phyloP scores from a whole-genome alignment of 1,139 yeast genomes.

The Candida sanyaensis region DNA sequence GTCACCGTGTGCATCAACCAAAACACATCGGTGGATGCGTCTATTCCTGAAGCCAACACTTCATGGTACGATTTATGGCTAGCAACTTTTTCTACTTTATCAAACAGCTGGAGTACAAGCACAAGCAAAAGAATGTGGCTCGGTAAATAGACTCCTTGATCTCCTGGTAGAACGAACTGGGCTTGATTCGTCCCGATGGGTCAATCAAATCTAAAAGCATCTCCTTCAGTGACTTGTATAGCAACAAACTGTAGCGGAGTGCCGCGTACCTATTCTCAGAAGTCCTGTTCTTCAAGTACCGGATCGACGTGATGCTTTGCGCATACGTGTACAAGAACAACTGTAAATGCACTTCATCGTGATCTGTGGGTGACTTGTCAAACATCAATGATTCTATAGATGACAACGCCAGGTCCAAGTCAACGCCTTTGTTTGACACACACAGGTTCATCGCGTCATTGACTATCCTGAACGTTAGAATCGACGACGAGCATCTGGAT shows the following conservation, averaged over 20 bases:
- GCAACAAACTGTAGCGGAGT: background rate
- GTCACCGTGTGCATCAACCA: constrained; percentile 1
- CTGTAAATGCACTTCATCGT: background rate
- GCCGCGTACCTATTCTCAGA: background rate
- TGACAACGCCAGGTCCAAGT: background rate
- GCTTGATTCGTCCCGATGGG: background rate
- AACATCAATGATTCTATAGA: background rate
- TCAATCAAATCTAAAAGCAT: background rate
- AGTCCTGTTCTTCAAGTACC: background rate
- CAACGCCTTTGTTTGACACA: background rate
- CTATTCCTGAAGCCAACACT: background rate
- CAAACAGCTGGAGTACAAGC: background rate
- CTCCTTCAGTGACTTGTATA: background rate
- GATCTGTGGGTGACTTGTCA: background rate
- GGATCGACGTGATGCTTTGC: background rate
- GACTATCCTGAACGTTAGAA: constrained; percentile 1
- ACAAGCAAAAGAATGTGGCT: background rate
- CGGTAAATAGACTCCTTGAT: background rate
- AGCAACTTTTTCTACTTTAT: background rate
- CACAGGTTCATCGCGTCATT: constrained; percentile 4
- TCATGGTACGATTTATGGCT: background rate
- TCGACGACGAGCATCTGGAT: background rate
- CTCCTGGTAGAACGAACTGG: background rate
- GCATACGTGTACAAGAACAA: background rate
- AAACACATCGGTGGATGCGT: background rate